A percentile compares a stretch with the other conserved stretches of the same genome.
These are phyloP conservation scores for Hippophae gyantsensis DNA, from an alignment of 306 rosid genomes.

Conservation along the genomic window DNA sequence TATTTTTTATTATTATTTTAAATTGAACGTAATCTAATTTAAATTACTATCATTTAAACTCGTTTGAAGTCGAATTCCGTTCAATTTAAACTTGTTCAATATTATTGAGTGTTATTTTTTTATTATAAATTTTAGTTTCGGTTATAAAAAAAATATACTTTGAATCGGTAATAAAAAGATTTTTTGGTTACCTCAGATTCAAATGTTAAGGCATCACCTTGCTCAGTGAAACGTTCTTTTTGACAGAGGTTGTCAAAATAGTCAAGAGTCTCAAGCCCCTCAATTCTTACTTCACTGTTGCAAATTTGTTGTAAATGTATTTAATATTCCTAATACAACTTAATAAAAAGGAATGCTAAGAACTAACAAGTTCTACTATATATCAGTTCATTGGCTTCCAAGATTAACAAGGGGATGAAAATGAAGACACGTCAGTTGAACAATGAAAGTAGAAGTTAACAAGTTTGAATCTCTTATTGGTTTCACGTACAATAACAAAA, in stretches of 20 bases:
- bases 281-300: constrained; percentile 84
- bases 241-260: constrained; percentile 59
- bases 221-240: constrained; percentile 81
- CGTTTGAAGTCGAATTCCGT: too few relatives aligned
- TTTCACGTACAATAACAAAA: too few relatives aligned
- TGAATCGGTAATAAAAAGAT: background rate
- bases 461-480: too few relatives aligned
- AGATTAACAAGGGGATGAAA: background rate
- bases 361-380: background rate
- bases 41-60: too few relatives aligned
- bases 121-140: too few relatives aligned
- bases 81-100: too few relatives aligned
- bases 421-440: too few relatives aligned
- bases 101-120: too few relatives aligned
- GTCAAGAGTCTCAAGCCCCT: constrained; percentile 87
- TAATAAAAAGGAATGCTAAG: background rate
- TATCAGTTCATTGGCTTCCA: background rate
- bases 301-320: constrained; percentile 9
- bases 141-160: background rate
- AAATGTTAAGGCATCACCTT: constrained; percentile 82
- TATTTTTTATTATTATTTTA: too few relatives aligned
- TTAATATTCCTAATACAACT: background rate
- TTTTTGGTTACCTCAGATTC: constrained; percentile 62
- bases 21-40: too few relatives aligned
- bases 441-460: too few relatives aligned